Base-by-base conservation (phyloP, 1,284 basidiomycete species). In the Singerocomus inundabilis region DNA sequence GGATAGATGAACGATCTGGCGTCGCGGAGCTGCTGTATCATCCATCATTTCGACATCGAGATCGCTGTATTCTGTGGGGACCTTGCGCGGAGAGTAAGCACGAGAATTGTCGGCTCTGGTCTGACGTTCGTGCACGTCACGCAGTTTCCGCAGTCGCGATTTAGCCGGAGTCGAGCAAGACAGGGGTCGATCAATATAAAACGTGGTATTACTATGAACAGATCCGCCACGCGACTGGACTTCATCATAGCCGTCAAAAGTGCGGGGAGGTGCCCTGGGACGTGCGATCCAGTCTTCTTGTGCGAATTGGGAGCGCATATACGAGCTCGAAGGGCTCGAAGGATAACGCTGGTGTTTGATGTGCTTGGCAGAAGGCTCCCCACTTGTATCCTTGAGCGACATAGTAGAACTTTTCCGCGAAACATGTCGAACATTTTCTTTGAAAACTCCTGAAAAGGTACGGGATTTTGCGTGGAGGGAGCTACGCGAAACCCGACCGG, bases 301-400 rank as follows among this genome's bases (percentile, higher is more conserved):
- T 29, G 35, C 9, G 30, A 50, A 31, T 43, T 48, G 53, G 31
- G 58, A 38, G 48, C 53, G 64, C 64, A 69, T 69, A 64, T 66
- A 66, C 12, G 62, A 49, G 15, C 54, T 29, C 11, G 62, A 52
- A 33, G 65, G 63, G 33, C 50, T 55, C 12, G 61, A 62, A 5
- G 49, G 54, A 43, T 42, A 51, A 16, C 60, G 62, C 21, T 33
- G 57, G 24, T 63, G 56, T 21, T 48, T 62, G 28, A 34, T 25
- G 33, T n/a, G 53, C 15, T 41, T 54, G 7, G 30, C 1, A 39
- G 47, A 39, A 32, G 44, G 43, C 9, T 39, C 34, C 29, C 13
- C 32, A 11, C n/a, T 30, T 28, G 16, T 15, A 26, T 55, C 49
- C 29, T 46, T 49, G 44, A 61, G 62, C 5, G 65, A 66, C 7